Evolutionary conservation across 164 flowering plant species (phyloP).

Genomic region (Malania oleifera): DNA sequence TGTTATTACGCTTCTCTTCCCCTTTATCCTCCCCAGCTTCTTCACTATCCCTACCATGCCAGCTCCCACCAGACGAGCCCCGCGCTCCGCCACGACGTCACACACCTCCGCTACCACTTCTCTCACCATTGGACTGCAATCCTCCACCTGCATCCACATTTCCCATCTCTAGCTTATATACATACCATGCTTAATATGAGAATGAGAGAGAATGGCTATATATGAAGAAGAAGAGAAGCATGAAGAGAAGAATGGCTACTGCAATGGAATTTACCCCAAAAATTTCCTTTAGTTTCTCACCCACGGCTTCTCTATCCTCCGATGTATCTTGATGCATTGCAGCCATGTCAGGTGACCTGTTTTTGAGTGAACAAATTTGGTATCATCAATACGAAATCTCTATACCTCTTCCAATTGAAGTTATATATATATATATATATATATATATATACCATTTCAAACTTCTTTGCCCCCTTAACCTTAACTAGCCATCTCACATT

Average conservation of each 20-base stretch:
- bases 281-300: not conserved
- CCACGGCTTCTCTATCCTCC: not conserved
- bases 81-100: not conserved
- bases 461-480: no score
- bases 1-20: not conserved
- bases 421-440: no score
- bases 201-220: not conserved
- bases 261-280: not conserved
- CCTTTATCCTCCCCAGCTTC: not conserved
- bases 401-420: no score
- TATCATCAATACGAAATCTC: no score
- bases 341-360: not conserved
- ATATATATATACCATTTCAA: no score
- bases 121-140: not conserved
- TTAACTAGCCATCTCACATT: no score
- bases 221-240: not conserved
- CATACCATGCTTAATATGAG: not conserved
- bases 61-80: not conserved
- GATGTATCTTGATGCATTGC: conserved; percentile 2
- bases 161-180: no score
- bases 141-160: not conserved
- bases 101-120: not conserved
- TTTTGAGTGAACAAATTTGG: not conserved
- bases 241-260: not conserved
- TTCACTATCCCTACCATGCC: conserved; percentile 1